Conservation (phyloP, 2,329 filamentous ascomycete genomes). For the Pseudocercospora musae region DNA sequence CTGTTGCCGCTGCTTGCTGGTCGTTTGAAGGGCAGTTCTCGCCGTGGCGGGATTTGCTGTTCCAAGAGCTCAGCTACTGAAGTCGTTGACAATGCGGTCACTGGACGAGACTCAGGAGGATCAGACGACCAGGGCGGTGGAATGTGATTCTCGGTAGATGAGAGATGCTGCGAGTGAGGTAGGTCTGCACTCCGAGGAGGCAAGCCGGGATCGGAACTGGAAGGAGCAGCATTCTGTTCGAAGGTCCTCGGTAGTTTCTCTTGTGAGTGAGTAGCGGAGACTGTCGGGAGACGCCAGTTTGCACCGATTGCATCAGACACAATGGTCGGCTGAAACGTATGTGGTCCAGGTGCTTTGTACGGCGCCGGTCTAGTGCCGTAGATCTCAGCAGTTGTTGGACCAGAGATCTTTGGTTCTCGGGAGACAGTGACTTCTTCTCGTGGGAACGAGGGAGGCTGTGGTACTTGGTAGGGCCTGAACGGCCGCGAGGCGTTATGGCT, state of each 20-base stretch:
- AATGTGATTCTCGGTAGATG: neutral
- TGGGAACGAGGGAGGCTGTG: neutral
- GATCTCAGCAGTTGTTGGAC: neutral
- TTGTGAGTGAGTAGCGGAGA: neutral
- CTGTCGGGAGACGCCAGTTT: neutral
- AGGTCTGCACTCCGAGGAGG: neutral
- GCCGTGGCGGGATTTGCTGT: constrained; percentile 20
- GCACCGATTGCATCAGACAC: too few relatives aligned
- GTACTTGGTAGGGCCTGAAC: neutral
- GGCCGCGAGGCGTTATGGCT: neutral
- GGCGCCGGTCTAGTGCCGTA: neutral
- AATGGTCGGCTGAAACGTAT: neutral
- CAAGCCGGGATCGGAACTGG: neutral
- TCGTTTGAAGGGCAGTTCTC: constrained; percentile 41
- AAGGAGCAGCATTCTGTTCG: neutral
- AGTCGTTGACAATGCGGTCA: constrained; percentile 1
- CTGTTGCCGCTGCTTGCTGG: constrained; percentile 32
- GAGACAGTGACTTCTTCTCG: neutral
- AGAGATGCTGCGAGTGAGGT: neutral
- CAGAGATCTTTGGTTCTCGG: neutral
- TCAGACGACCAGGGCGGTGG: constrained; percentile 4
- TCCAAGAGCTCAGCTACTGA: constrained; percentile 15
- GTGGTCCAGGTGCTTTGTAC: neutral
- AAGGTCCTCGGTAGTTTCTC: neutral
- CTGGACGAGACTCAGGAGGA: neutral